phyloP scores from a whole-genome alignment of 1,284 basidiomycete genomes.

The Rhodotorula sp. region DNA sequence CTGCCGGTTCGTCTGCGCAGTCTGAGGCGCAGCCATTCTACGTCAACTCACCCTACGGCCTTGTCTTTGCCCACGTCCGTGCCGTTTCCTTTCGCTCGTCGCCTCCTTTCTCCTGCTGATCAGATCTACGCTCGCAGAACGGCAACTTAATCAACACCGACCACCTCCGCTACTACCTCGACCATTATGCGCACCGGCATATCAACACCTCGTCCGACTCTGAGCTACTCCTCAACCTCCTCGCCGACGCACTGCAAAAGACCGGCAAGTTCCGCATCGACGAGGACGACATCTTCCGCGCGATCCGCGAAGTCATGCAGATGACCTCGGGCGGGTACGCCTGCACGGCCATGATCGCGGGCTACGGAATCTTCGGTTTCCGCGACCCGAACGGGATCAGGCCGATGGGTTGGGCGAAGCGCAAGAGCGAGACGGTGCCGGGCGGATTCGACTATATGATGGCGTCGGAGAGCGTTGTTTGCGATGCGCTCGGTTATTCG shows the following conservation, averaged over 20 bases:
- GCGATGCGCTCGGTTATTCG: slow-evolving; percentile 84
- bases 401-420: slow-evolving; percentile 68
- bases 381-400: slow-evolving; percentile 98
- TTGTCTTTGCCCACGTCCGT: slow-evolving; percentile 93
- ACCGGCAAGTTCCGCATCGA: slow-evolving; percentile 99
- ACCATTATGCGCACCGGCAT: slow-evolving; percentile 93
- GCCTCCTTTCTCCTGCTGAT: background rate
- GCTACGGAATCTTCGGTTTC: slow-evolving; percentile 98
- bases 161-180: slow-evolving; percentile 83
- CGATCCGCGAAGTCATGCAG: slow-evolving; percentile 83
- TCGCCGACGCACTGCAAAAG: slow-evolving; percentile 95
- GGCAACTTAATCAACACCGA: slow-evolving; percentile 96
- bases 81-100: background rate
- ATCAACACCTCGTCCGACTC: slow-evolving; percentile 99
- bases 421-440: slow-evolving; percentile 41
- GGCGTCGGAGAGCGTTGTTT: slow-evolving; percentile 93
- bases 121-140: slow-evolving; percentile 62
- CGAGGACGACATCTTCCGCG: slow-evolving; percentile 98
- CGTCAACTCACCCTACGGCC: slow-evolving; percentile 98
- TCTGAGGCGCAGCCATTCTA: slow-evolving; percentile 99
- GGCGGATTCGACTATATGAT: slow-evolving; percentile 73
- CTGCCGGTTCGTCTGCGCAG: slow-evolving; percentile 93
- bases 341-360: slow-evolving; percentile 96
- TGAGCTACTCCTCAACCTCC: slow-evolving; percentile 93
- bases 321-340: slow-evolving; percentile 92